Percentiles rank a stretch among this genome's conserved stretches.
phyloP scores from a whole-genome alignment of 306 rosid species.

The Gynostemma pentaphyllum region DNA sequence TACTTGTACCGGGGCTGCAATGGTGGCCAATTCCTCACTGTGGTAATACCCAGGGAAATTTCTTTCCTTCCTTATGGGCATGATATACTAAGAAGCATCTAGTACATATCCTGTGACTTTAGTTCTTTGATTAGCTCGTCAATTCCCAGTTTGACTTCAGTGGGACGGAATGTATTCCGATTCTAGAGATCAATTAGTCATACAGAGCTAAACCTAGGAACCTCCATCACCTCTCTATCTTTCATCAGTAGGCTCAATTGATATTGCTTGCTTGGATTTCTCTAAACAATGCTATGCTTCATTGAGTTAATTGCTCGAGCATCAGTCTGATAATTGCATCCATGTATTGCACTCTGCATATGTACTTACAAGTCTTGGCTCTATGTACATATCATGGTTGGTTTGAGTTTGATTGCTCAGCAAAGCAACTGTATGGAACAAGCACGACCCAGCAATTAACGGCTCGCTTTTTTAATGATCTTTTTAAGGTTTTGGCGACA shows the following conservation, averaged over 20 bases:
- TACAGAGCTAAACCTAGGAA: neutral
- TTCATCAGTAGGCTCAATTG: conserved; percentile 41
- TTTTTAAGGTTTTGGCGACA: too few species aligned
- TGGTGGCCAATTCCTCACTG: conserved; percentile 63
- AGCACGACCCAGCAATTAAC: too few species aligned
- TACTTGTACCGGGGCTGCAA: conserved; percentile 43
- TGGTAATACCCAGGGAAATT: conserved; percentile 45
- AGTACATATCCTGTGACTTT: too few species aligned
- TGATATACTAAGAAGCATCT: conserved; percentile 50
- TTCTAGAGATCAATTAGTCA: conserved; percentile 17
- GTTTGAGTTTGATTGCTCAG: conserved; percentile 41
- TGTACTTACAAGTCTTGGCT: conserved; percentile 49
- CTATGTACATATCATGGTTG: conserved; percentile 26
- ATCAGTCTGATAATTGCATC: too few species aligned
- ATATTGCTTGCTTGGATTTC: conserved; percentile 45
- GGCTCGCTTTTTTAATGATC: too few species aligned
- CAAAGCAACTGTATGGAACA: too few species aligned
- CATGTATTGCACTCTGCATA: conserved; percentile 34
- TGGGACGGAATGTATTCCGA: too few species aligned
- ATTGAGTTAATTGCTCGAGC: too few species aligned
- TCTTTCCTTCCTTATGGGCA: conserved; percentile 44
- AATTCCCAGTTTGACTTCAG: too few species aligned
- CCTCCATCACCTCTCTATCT: conserved; percentile 8
- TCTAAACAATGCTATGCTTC: conserved; percentile 31
- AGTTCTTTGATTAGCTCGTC: too few species aligned